These are phyloP conservation scores for Candolleomyces eurysporus DNA, from an alignment of 768 basidiomycete genomes.

Conservation along the genomic window DNA sequence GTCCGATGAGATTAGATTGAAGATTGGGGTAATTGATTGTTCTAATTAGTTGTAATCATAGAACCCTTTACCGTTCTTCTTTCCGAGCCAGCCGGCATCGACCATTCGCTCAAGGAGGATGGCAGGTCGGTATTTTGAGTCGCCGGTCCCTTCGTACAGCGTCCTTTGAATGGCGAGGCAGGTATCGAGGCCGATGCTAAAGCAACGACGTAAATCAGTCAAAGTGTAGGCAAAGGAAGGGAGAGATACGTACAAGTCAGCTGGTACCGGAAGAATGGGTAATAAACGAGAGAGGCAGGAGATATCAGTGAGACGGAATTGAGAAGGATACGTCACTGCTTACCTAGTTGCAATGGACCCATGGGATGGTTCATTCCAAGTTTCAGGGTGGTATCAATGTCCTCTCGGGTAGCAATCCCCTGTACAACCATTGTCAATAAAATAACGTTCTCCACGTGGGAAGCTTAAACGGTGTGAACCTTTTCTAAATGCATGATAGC, in stretches of 20 bases:
- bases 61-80: constrained; percentile 92
- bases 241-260: constrained; percentile 50
- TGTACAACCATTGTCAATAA: constrained; percentile 21
- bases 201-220: background rate
- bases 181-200: constrained; percentile 94
- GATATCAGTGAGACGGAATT: too few species aligned
- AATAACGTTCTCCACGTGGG: background rate
- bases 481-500: constrained; percentile 93
- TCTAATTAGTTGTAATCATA: constrained; percentile 63
- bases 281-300: background rate
- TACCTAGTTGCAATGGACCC: constrained; percentile 88
- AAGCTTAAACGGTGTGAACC: constrained; percentile 34
- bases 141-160: constrained; percentile 83
- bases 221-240: background rate
- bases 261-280: constrained; percentile 28
- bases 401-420: constrained; percentile 91
- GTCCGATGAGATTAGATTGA: background rate
- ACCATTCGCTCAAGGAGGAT: constrained; percentile 94
- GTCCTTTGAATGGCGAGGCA: constrained; percentile 93
- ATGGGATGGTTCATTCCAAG: constrained; percentile 95
- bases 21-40: background rate
- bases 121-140: constrained; percentile 93
- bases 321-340: constrained; percentile 6
- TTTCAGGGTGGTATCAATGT: constrained; percentile 92
- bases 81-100: constrained; percentile 91